phyloP scores from a whole-genome alignment of 345 rosid species.

The Corymbia maculata region DNA sequence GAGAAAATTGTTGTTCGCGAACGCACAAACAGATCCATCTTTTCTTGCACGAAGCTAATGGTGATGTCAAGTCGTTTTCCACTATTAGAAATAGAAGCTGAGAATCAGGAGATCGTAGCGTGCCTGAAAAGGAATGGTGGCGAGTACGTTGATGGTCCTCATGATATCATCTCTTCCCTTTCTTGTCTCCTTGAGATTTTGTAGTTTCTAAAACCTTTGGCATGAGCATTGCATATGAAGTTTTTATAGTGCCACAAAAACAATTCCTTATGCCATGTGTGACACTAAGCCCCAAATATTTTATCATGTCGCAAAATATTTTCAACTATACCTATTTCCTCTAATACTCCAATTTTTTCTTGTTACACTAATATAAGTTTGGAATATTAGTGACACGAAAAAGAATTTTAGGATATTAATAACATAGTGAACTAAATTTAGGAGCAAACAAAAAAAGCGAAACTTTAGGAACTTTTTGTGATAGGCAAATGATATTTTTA shows the following conservation, averaged over 20 bases:
- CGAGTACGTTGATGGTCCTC: background rate
- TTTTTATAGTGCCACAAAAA: background rate
- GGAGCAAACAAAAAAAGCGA: rapidly evolving
- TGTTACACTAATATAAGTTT: too few relatives aligned
- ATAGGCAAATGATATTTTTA: background rate
- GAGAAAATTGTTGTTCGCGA: background rate
- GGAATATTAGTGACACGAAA: too few relatives aligned
- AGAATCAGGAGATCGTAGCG: background rate
- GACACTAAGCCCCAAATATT: background rate
- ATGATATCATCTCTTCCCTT: background rate
- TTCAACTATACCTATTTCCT: background rate
- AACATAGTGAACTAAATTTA: background rate
- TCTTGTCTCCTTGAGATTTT: background rate
- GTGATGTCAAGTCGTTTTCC: too few relatives aligned
- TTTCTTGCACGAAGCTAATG: too few relatives aligned
- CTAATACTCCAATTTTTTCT: background rate
- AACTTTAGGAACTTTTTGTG: background rate
- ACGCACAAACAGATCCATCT: background rate
- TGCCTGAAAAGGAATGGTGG: background rate
- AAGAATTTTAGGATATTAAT: background rate
- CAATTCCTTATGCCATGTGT: background rate
- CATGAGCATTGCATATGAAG: background rate
- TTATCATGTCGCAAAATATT: background rate
- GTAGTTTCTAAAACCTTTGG: background rate
- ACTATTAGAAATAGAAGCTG: too few relatives aligned